Conservation (phyloP, 164 flowering plant genomes). For the Liriodendron chinense region DNA sequence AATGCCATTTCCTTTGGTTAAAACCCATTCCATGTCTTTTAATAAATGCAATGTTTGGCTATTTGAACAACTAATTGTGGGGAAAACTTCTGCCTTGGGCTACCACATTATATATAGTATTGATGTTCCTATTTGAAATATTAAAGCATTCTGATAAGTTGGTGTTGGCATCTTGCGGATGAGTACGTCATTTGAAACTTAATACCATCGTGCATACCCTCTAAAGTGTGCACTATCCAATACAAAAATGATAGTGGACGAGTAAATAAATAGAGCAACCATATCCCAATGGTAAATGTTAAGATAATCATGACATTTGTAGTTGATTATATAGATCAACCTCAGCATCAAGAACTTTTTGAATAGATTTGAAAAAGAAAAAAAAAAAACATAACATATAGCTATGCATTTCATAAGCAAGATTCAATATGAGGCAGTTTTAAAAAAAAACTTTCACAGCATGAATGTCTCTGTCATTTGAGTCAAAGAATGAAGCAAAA, state of each 20-base stretch:
- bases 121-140: too few relatives aligned
- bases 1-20: too few relatives aligned
- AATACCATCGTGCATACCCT: neutral
- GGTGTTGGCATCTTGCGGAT: too few relatives aligned
- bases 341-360: neutral
- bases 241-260: neutral
- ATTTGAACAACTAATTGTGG: too few relatives aligned
- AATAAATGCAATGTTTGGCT: too few relatives aligned
- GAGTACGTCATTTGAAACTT: neutral
- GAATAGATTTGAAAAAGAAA: too few relatives aligned
- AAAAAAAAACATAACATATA: neutral
- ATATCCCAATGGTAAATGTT: neutral
- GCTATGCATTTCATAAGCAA: too few relatives aligned
- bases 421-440: too few relatives aligned
- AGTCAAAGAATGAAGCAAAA: neutral
- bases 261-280: neutral
- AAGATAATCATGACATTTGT: neutral
- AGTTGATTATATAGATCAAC: neutral
- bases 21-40: too few relatives aligned
- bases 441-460: neutral
- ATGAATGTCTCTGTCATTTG: neutral
- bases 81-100: too few relatives aligned
- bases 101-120: too few relatives aligned
- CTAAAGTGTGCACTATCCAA: neutral
- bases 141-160: too few relatives aligned